A percentile compares a stretch with the other conserved stretches of the same genome.
These are phyloP conservation scores for Shiraia sp. DNA, from an alignment of 2,329 filamentous ascomycete genomes.

Conservation along the genomic window DNA sequence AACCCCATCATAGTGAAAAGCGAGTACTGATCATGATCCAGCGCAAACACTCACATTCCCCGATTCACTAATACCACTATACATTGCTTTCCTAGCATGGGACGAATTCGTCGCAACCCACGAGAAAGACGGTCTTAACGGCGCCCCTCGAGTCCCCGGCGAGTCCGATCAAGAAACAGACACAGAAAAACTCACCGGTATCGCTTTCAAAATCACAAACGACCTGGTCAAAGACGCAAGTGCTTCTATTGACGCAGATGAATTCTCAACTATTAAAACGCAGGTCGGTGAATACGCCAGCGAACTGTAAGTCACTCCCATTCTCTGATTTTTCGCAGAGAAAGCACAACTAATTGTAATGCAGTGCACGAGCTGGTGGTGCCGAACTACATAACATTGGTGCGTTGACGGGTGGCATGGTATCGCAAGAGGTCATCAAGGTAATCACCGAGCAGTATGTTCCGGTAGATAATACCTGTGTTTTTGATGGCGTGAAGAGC, in stretches of 20 bases:
- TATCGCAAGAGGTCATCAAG: slow-evolving; percentile 97
- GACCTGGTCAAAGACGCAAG: slow-evolving; percentile 49
- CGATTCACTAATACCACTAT: slow-evolving; percentile 52
- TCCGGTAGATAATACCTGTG: slow-evolving; percentile 65
- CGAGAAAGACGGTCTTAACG: slow-evolving; percentile 37
- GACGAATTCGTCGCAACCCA: slow-evolving; percentile 52
- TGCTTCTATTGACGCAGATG: slow-evolving; percentile 46
- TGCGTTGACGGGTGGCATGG: slow-evolving; percentile 83
- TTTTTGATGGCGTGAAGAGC: slow-evolving; percentile 65
- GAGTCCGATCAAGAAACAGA: slow-evolving; percentile 34
- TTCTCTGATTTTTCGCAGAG: background rate
- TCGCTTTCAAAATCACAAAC: slow-evolving; percentile 49
- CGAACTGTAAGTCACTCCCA: slow-evolving; percentile 48
- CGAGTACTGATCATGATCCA: slow-evolving; percentile 10
- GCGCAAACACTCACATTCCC: slow-evolving; percentile 48
- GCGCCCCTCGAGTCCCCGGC: slow-evolving; percentile 44
- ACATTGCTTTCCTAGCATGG: slow-evolving; percentile 57
- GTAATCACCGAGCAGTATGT: slow-evolving; percentile 71
- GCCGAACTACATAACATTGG: slow-evolving; percentile 93
- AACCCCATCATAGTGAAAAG: slow-evolving; percentile 2
- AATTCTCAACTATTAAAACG: slow-evolving; percentile 44
- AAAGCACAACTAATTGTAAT: slow-evolving; percentile 8
- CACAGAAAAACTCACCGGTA: slow-evolving; percentile 48
- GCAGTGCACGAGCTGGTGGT: slow-evolving; percentile 71
- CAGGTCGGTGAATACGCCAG: slow-evolving; percentile 43